A percentile compares a stretch with the other conserved stretches of the same genome.
Evolutionary conservation across 1,139 yeast genomes (phyloP).

Genomic region (Protomyces lactucae-debilis): DNA sequence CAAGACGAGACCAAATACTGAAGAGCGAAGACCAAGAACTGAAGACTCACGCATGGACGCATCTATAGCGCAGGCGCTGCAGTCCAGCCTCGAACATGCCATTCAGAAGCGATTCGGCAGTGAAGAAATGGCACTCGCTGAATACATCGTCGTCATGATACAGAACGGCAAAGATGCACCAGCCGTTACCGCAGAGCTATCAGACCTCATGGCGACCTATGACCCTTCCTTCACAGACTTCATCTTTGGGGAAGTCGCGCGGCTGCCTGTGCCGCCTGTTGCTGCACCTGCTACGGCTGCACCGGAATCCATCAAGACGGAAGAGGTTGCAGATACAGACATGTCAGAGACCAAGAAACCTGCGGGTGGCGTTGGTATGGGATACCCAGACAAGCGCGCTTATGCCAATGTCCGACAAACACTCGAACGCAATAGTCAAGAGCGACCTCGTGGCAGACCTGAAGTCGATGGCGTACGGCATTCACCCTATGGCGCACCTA

Average conservation of each 20-base stretch:
- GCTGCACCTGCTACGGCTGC: neutral
- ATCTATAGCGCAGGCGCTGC: conserved; percentile 2
- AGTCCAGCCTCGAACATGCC: conserved; percentile 9
- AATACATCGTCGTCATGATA: conserved; percentile 21
- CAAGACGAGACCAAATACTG: too few relatives aligned
- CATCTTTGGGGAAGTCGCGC: conserved; percentile 5
- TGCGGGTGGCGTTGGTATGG: conserved; percentile 9
- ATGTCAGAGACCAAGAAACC: conserved; percentile 1
- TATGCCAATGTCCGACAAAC: conserved; percentile 16
- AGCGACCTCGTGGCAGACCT: conserved; percentile 9
- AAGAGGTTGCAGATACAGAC: conserved; percentile 3
- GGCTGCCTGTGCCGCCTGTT: neutral
- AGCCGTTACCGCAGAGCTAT: conserved; percentile 15
- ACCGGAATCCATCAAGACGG: neutral
- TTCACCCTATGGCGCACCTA: conserved; percentile 21
- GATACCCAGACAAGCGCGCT: conserved; percentile 11
- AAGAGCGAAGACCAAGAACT: too few relatives aligned
- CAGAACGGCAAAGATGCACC: conserved; percentile 25
- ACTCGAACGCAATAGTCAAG: conserved; percentile 12
- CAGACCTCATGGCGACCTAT: conserved; percentile 16
- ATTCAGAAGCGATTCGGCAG: conserved; percentile 7
- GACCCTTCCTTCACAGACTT: conserved; percentile 13
- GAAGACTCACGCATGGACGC: neutral
- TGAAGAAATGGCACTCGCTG: conserved; percentile 20
- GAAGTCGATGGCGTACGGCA: conserved; percentile 10